phyloP scores from a whole-genome alignment of 805 yeast species.

The Pachysolen tannophilus region DNA sequence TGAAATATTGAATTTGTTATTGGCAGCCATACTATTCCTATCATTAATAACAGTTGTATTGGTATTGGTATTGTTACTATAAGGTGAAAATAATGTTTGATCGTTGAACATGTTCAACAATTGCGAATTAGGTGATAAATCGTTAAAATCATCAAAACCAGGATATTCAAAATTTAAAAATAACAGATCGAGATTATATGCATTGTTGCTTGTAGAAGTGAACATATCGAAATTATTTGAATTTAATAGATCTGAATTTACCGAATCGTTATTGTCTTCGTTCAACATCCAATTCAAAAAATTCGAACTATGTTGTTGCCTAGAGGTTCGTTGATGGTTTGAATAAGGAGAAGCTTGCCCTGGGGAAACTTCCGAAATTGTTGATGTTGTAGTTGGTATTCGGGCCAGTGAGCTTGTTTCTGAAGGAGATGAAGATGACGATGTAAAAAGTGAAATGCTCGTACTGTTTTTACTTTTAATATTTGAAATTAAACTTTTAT shows the following conservation, averaged over 20 bases:
- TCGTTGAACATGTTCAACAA: constrained; percentile 9
- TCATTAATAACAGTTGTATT: constrained; percentile 5
- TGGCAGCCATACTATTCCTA: no score
- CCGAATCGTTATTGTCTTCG: not conserved
- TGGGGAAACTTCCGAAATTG: no score
- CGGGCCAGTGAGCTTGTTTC: not conserved
- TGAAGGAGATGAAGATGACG: not conserved
- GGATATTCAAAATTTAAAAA: constrained; percentile 5
- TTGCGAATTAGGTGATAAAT: constrained; percentile 7
- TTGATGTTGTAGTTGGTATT: constrained; percentile 1
- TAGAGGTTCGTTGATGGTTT: no score
- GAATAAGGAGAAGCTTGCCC: no score
- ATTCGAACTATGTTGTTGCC: no score
- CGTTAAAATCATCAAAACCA: not conserved
- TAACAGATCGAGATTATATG: constrained; percentile 7
- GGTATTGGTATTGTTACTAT: constrained; percentile 1
- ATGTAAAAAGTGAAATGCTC: not conserved
- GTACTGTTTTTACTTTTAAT: no score
- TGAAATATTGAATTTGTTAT: no score
- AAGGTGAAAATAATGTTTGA: constrained; percentile 6
- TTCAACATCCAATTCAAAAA: constrained; percentile 8
- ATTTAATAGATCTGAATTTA: no score
- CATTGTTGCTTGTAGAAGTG: not conserved
- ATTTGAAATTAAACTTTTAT: constrained; percentile 4
- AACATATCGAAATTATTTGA: no score